Evolutionary conservation across 1,139 yeast species (phyloP).

Genomic region (Kazachstania sp.): DNA sequence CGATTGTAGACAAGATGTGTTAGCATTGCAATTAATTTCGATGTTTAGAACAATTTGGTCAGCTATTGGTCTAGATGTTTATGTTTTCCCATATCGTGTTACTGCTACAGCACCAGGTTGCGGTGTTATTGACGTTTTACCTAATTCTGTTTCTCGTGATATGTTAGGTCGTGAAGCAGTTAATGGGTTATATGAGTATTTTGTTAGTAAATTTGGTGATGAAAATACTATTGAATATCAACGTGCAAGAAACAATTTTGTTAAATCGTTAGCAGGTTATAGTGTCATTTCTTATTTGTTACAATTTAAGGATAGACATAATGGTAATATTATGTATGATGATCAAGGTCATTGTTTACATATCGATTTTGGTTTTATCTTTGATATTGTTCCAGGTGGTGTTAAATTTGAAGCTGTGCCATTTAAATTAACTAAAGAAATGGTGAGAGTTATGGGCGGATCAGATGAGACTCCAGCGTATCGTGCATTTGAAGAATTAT

Average conservation of each 20-base stretch:
- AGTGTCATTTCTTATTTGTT: conserved; percentile 85
- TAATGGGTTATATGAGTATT: conserved; percentile 90
- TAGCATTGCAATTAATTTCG: conserved; percentile 86
- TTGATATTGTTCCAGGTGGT: conserved; percentile 98
- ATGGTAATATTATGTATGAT: conserved; percentile 98
- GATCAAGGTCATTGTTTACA: conserved; percentile 90
- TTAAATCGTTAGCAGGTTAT: conserved; percentile 91
- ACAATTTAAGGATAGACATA: conserved; percentile 96
- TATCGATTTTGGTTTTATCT: conserved; percentile 96
- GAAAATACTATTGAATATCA: conserved; percentile 87
- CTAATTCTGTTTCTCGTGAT: conserved; percentile 90
- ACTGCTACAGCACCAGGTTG: conserved; percentile 99
- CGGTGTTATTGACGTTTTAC: conserved; percentile 96
- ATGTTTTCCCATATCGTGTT: conserved; percentile 87
- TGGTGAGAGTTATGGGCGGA: conserved; percentile 95
- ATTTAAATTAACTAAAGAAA: conserved; percentile 90
- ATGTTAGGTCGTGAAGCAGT: conserved; percentile 99
- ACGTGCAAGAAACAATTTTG: conserved; percentile 82
- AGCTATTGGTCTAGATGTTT: conserved; percentile 78
- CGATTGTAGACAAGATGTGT: conserved; percentile 95
- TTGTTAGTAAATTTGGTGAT: conserved; percentile 85
- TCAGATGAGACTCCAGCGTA: conserved; percentile 75
- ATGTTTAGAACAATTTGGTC: conserved; percentile 89
- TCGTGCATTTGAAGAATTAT: conserved; percentile 88
- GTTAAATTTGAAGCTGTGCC: conserved; percentile 97